Conservation (phyloP, 1,284 basidiomycete genomes). For the Trichosporon inkin region DNA sequence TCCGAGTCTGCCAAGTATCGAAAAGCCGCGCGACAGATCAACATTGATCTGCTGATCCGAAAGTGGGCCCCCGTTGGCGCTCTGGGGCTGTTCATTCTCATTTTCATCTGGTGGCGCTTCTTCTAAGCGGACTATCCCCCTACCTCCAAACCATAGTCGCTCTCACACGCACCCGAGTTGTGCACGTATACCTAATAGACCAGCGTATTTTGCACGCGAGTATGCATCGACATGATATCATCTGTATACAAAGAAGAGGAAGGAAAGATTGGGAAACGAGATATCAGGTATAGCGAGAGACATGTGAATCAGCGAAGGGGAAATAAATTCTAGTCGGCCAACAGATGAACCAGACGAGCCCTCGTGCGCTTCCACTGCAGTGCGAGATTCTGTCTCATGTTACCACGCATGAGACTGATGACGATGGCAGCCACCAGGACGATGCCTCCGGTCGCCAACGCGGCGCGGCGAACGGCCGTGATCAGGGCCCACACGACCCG, state of each 20-base stretch:
- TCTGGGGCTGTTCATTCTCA: conserved; percentile 70
- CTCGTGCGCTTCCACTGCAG: conserved; percentile 9
- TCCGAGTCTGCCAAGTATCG: conserved; percentile 97
- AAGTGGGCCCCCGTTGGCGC: conserved; percentile 92
- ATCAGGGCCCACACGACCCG: conserved; percentile 37
- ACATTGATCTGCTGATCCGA: conserved; percentile 84
- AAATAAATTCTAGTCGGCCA: background rate
- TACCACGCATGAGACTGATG: conserved; percentile 33
- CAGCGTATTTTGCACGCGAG: background rate
- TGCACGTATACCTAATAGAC: conserved; percentile 5
- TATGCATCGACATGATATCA: conserved; percentile 8
- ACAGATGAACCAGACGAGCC: conserved; percentile 13
- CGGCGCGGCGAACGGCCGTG: conserved; percentile 32
- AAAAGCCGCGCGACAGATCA: conserved; percentile 91
- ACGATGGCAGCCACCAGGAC: conserved; percentile 30
- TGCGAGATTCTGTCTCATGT: conserved; percentile 24
- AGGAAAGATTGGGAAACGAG: background rate
- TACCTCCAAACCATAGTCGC: background rate
- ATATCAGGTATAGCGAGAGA: conserved; percentile 4
- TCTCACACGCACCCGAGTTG: background rate
- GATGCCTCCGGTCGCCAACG: conserved; percentile 36
- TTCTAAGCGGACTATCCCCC: conserved; percentile 31
- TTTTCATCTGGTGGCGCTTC: conserved; percentile 91
- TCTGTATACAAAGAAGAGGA: conserved; percentile 4
- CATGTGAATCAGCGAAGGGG: background rate